Base-by-base conservation (phyloP, 2,329 filamentous ascomycete genomes). In the Penicillium paneum region DNA sequence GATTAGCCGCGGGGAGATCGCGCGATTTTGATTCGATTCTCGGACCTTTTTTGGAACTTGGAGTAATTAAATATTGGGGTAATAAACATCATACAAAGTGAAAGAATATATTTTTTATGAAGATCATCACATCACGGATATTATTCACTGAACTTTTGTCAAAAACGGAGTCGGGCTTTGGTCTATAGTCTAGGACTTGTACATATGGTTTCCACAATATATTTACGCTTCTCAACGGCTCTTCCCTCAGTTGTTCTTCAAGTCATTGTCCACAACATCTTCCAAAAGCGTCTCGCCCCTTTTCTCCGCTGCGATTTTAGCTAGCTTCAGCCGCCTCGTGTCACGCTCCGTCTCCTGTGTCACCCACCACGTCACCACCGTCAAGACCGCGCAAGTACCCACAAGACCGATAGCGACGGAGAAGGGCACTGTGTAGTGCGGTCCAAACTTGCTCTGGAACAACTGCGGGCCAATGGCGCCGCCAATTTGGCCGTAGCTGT, bases 401-500 rank as follows among this genome's bases (percentile, higher is more conserved):
- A 80, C 72, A 1, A 79, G 65, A 0, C 65, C 75, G 72, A 79
- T 79, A 1, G 78, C 75, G 1, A 73, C 67, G 0, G 70, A 73
- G 56, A 80, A 80, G 0, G 74, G 71, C 3, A 72, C 64, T 28
- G 68, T 72, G 58, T 81, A 80, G n/a, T 71, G 70, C 1, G 77
- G 77, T 8, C 77, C 77, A 49, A 77, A 81, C 35, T 69, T 68
- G 31, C 69, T 71, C 36, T 69, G 65, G 58, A 80, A 81, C 21
- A 80, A 72, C 60, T 80, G 78, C 10, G 78, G 74, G 0, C 76
- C 78, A 11, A 80, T 71, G 1, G 77, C 76, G 15, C 76, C 77
- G 4, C 78, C 78, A 17, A 81, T 78, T 56, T 80, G 77, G 0
- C 78, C 78, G 58, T 80, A 79, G 52, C 74, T 77, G 57, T 79